A percentile compares a stretch with the other conserved stretches of the same genome.
phyloP scores from a whole-genome alignment of 2,329 filamentous ascomycete genomes.

The Emergomyces pasteurianus region DNA sequence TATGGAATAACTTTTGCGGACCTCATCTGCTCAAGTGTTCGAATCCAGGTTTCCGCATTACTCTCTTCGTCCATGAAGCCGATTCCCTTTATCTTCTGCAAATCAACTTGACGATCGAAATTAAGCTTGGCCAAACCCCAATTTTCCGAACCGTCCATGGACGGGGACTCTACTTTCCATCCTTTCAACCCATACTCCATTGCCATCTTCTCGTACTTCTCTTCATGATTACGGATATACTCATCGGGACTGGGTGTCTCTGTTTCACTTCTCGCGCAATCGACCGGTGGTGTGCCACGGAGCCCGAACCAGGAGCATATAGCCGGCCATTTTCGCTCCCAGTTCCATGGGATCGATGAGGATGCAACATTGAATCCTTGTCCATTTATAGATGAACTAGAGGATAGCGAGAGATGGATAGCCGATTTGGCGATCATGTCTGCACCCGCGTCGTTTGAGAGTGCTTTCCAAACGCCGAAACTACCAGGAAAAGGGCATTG shows the following conservation, averaged over 20 bases:
- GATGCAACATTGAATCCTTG: conserved; percentile 11
- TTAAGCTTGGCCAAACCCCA: conserved; percentile 10
- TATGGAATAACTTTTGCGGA: conserved; percentile 8
- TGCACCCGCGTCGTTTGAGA: conserved; percentile 5
- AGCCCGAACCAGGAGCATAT: conserved; percentile 10
- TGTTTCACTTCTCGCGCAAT: conserved; percentile 6
- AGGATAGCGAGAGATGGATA: conserved; percentile 8
- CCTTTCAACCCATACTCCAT: conserved; percentile 6
- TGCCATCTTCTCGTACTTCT: conserved; percentile 7
- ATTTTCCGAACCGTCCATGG: conserved; percentile 10
- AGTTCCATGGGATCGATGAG: conserved; percentile 5
- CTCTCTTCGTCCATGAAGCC: conserved; percentile 8
- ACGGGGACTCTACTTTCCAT: conserved; percentile 7
- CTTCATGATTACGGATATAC: conserved; percentile 7
- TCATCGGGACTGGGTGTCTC: conserved; percentile 5
- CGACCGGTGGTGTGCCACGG: conserved; percentile 6
- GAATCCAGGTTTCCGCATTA: conserved; percentile 6
- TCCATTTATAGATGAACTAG: conserved; percentile 4
- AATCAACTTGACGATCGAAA: conserved; percentile 7
- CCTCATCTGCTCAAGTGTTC: conserved; percentile 7
- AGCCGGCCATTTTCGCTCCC: conserved; percentile 8
- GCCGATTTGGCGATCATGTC: conserved; percentile 11
- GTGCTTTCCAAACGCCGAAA: conserved; percentile 8
- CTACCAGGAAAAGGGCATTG: conserved; percentile 10
- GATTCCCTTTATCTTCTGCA: conserved; percentile 7